Evolutionary conservation across 2,329 filamentous ascomycete species (phyloP), one percentile per base, ranked within the genome.

Genomic region (Pestalotiopsis sp.): DNA sequence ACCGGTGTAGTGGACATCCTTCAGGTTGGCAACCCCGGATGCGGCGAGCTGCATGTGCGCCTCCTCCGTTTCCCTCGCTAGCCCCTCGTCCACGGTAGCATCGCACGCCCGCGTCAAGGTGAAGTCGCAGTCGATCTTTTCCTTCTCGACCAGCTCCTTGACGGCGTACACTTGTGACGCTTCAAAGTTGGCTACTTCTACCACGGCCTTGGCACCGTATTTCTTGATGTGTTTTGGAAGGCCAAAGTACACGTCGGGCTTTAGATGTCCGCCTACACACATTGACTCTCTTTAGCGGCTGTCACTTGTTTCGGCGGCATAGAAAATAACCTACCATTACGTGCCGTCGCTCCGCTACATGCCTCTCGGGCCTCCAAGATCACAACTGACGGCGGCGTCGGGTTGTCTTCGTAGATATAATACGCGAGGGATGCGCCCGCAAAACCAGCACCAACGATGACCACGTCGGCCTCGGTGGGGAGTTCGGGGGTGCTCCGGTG

Each of bases 101-200:
- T 82, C 81, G 25, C 78, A 72, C 0, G 75, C 75, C 17, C 77
- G 72, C 1, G 78, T 79, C 2, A 82, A 69, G 2, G 73, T 73
- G 27, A 81, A 78, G 36, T 82, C 80, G 61, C 81, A 82, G 17
- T 82, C 79, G 20, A 82, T 80, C 0, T 74, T 72, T 58, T 82
- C 79, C 49, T 73, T 74, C 17, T 79, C 75, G 13, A 82, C 72
- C 4, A 82, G 72, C 2, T 75, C 72, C 63, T 80, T 77, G 27
- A 82, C 69, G 0, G 74, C 75, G 1, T 71, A 67, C n/a, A 82
- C 72, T 69, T 83, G 79, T 20, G 76, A 74, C 1, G 73, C 73
- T 68, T 83, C 81, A 64, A 81, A 82, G 6, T 74, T 72, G 1
- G 77, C 75, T 6, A 82, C 70, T 66, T 81, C 77, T 25, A 62